phyloP scores from a whole-genome alignment of 1,284 basidiomycete species.

The Tilletia walkeri region DNA sequence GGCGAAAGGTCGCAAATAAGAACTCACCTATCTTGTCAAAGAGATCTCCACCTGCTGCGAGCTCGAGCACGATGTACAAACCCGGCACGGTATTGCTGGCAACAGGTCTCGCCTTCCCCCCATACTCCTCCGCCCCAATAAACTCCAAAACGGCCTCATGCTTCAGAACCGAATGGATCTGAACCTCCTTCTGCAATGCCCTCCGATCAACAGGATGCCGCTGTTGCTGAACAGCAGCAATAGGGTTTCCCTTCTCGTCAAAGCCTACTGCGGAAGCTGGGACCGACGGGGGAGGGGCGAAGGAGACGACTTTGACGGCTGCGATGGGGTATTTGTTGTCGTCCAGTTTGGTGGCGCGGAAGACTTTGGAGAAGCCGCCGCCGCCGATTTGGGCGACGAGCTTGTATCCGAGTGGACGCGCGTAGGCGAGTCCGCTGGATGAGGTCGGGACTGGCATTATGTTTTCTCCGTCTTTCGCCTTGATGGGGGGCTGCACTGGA shows the following conservation, averaged over 20 bases:
- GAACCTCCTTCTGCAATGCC: slow-evolving; percentile 76
- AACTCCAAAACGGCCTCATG: slow-evolving; percentile 83
- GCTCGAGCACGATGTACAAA: slow-evolving; percentile 87
- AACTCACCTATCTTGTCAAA: slow-evolving; percentile 92
- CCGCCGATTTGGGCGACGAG: slow-evolving; percentile 53
- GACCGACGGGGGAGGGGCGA: slow-evolving; percentile 32
- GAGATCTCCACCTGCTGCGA: slow-evolving; percentile 88
- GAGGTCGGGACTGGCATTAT: slow-evolving; percentile 14
- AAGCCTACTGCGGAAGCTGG: neutral
- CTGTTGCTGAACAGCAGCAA: slow-evolving; percentile 21
- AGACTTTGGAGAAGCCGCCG: slow-evolving; percentile 53
- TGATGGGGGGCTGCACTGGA: no score
- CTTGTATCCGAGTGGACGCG: slow-evolving; percentile 56
- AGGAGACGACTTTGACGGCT: slow-evolving; percentile 54
- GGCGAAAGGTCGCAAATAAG: slow-evolving; percentile 28
- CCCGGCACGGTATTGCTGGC: slow-evolving; percentile 57
- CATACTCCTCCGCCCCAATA: slow-evolving; percentile 62
- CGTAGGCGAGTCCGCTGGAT: slow-evolving; percentile 11
- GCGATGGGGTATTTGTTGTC: slow-evolving; percentile 40
- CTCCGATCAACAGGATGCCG: slow-evolving; percentile 50
- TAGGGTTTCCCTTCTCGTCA: neutral
- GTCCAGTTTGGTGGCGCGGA: slow-evolving; percentile 44
- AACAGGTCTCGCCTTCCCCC: slow-evolving; percentile 28
- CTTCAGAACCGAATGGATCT: slow-evolving; percentile 79
- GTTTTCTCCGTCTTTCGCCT: no score